Conservation (phyloP, 2,329 filamentous ascomycete genomes). For the Xylariaceae sp. region DNA sequence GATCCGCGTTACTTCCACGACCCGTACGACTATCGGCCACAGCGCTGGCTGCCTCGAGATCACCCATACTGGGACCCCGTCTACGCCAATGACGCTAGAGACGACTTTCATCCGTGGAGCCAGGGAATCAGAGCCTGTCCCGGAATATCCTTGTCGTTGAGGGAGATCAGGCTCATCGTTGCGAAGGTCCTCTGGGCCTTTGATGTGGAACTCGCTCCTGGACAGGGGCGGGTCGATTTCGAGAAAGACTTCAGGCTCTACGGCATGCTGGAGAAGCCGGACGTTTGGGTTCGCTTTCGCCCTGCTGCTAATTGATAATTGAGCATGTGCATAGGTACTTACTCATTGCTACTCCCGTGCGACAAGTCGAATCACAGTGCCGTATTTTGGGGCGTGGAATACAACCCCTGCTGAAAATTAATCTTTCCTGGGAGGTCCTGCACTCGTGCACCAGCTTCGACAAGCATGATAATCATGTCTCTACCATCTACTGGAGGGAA, state of each 20-base stretch:
- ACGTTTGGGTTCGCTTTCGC: conserved; percentile 5
- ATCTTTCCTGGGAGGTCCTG: too few species aligned
- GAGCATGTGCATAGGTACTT: too few species aligned
- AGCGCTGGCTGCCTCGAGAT: conserved; percentile 6
- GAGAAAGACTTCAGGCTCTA: conserved; percentile 5
- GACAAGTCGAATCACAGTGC: too few species aligned
- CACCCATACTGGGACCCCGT: conserved; percentile 5
- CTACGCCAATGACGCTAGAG: background rate
- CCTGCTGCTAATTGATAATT: too few species aligned
- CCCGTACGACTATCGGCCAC: conserved; percentile 1
- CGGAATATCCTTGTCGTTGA: background rate
- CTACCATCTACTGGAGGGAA: too few species aligned
- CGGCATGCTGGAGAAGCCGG: conserved; percentile 7
- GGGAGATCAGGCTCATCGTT: conserved; percentile 3
- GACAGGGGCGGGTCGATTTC: conserved; percentile 4
- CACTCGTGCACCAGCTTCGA: too few species aligned
- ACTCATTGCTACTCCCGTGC: too few species aligned
- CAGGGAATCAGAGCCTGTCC: conserved; percentile 2
- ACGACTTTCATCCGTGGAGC: conserved; percentile 1
- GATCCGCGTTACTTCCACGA: conserved; percentile 6
- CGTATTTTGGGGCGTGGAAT: too few species aligned
- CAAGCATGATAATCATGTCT: too few species aligned
- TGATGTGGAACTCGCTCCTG: conserved; percentile 3
- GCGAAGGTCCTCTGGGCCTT: conserved; percentile 6
- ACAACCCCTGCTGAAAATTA: too few species aligned